Conservation (phyloP, 2,329 filamentous ascomycete species). For the Fonsecaea pedrosoi region DNA sequence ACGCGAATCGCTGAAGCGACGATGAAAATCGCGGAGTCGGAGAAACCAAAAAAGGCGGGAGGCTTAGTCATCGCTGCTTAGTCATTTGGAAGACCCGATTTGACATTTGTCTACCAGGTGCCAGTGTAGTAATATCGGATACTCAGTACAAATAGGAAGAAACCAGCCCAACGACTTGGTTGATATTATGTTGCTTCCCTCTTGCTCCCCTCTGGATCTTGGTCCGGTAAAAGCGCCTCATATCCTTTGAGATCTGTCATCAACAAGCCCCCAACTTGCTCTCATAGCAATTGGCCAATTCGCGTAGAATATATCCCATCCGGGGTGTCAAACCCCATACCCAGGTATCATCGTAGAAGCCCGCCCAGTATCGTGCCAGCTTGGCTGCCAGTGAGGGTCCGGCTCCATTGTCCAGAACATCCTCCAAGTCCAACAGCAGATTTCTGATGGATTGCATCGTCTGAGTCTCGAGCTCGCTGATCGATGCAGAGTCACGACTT, state of each 20-base stretch:
- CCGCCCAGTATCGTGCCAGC: constrained; percentile 42
- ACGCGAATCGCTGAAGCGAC: not conserved
- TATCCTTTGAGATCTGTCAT: not conserved
- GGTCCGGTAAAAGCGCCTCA: too few species aligned
- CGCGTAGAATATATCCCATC: constrained; percentile 38
- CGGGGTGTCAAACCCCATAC: constrained; percentile 41
- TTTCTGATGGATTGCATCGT: constrained; percentile 41
- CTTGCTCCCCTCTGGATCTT: too few species aligned
- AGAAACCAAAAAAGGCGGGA: not conserved
- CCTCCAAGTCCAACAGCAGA: constrained; percentile 41
- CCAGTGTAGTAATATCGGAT: not conserved
- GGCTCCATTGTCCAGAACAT: constrained; percentile 32
- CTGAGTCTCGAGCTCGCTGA: constrained; percentile 39
- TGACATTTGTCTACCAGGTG: not conserved
- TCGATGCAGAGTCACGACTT: constrained; percentile 21
- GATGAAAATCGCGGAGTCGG: not conserved
- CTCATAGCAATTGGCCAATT: constrained; percentile 38
- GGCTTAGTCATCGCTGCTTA: not conserved
- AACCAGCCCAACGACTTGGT: not conserved
- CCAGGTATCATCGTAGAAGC: constrained; percentile 44
- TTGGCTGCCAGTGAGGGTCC: constrained; percentile 40
- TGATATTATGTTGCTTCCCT: not conserved
- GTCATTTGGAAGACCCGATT: not conserved
- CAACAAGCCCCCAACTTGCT: constrained; percentile 15
- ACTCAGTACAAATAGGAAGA: not conserved